Base-by-base conservation (phyloP, 345 rosid genomes). In the Eucalyptus viminalis region DNA sequence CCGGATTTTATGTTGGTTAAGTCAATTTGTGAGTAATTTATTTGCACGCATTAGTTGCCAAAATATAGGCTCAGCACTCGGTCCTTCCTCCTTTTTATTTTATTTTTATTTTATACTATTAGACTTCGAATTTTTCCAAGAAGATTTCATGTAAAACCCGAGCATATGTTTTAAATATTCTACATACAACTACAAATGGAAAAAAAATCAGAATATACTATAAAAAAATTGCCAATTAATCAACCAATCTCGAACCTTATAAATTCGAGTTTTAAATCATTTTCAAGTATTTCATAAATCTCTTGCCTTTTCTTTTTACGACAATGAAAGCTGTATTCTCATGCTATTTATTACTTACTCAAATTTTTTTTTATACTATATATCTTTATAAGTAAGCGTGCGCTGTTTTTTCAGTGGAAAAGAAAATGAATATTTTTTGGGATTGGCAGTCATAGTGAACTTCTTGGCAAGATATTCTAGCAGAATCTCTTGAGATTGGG, bases 21-120 rank as follows among this genome's bases (percentile, higher is more conserved):
- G 43, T 67, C 0, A 34, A 67, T 67, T 67, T 67, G 80, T 5
- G 21, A 69, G 80, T 0, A 69, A 69, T 31, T 67, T 69, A 69
- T 69, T 0, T 69, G 43, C 9, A 34, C 3, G 1, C 0, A 24
- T 69, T 16, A 13, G 11, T 31, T 15, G 13, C 80, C 80, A 69
- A 69, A 31, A 69, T 16, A 69, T 16, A 5, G 24, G 40, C 6
- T 67, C 6, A 16, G 43, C 0, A 60, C 31, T 60, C 31, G 0
- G 8, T 1, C 31, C 2, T 6, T 27, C 67, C 67, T 60, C n/a
- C 16, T 27, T 25, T 27, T 5, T 6, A 2, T 60, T 27, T 27
- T 25, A 9, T 24, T 24, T 1, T 56, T 19, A 19, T 53, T 53
- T 24, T 25, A 24, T 5, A 56, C 62, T 56, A 56, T 56, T 24